These are phyloP conservation scores for Cichorium intybus DNA, from an alignment of 140 eudicot genomes.

Conservation along the genomic window DNA sequence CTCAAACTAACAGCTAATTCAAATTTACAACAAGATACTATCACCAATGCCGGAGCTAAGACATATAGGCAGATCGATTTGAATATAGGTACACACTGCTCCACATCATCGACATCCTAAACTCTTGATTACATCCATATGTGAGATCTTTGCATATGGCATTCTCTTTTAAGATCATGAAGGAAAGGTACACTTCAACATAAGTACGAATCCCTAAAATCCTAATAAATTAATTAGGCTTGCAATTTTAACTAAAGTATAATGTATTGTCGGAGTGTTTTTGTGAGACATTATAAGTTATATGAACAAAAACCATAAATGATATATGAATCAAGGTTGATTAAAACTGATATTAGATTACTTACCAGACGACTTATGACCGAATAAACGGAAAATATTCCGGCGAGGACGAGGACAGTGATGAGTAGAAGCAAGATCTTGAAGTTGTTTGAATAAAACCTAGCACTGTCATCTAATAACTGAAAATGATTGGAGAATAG, in stretches of 20 bases:
- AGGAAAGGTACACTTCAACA: background rate
- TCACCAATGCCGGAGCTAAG: background rate
- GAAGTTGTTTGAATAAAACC: conserved; percentile 42
- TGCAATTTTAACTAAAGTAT: background rate
- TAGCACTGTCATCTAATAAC: conserved; percentile 50
- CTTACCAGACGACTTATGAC: conserved; percentile 60
- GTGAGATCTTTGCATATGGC: background rate
- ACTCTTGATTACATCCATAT: conserved; percentile 6
- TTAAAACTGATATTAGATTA: background rate
- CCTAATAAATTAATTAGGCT: conserved; percentile 4
- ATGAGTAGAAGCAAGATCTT: conserved; percentile 61
- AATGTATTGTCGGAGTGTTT: background rate
- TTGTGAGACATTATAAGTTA: background rate
- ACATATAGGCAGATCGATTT: background rate
- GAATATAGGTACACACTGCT: background rate
- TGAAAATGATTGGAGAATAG: conserved; percentile 42
- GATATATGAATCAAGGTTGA: background rate
- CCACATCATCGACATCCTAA: conserved; percentile 14
- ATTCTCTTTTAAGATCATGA: background rate
- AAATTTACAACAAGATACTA: background rate
- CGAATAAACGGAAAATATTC: conserved; percentile 52
- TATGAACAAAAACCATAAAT: background rate
- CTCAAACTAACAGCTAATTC: background rate
- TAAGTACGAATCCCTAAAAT: conserved; percentile 15
- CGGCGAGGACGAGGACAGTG: conserved; percentile 47